Evolutionary conservation across 371 early-diverging fungal genomes (phyloP), one percentile per base, ranked within the genome.

Genomic region (Apophysomyces sp.): DNA sequence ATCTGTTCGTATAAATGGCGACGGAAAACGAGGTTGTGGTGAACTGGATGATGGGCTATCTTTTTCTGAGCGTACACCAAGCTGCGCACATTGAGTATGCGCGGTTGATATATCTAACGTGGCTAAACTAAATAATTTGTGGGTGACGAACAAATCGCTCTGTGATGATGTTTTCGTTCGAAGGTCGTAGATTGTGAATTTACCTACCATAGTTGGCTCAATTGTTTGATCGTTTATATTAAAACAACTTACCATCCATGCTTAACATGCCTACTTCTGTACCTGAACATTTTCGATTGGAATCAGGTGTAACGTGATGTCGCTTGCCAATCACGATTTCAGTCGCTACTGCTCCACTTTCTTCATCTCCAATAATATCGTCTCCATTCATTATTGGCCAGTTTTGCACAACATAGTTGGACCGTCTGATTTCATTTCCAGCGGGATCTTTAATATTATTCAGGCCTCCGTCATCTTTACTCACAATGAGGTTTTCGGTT

Each of bases 41-140:
- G 65, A 65, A 9, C 57, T 53, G 2, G 59, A 34, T 15, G 34
- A 57, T 26, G 30, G 52, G 40, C 37, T 60, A 27, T 21, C 24
- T 18, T 21, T 44, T 16, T n/a, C 26, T 32, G 21, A 30, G 52
- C 18, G 39, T 55, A 41, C 55, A 41, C 28, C 18, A 51, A 49
- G 30, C 55, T 34, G 53, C n/a, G 16, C 51, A 63, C n/a, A 60
- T 39, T 52, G 58, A 1, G 51, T 7, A 11, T 52, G 34, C 2
- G 55, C 36, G 18, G 41, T 52, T 4, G 58, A 66, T 21, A 80
- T 74, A 59, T 86, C 80, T 58, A 86, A 73, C 7, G 82, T 84
- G 8, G 83, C 82, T 59, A 86, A 68, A 49, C 85, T 84, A 64
- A 86, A 86, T 8, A 86, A 60, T 40, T 86, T 86, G 67, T 86